Evolutionary conservation across 441 rosid genomes (phyloP).

Genomic region (Adansonia rubrostipa): DNA sequence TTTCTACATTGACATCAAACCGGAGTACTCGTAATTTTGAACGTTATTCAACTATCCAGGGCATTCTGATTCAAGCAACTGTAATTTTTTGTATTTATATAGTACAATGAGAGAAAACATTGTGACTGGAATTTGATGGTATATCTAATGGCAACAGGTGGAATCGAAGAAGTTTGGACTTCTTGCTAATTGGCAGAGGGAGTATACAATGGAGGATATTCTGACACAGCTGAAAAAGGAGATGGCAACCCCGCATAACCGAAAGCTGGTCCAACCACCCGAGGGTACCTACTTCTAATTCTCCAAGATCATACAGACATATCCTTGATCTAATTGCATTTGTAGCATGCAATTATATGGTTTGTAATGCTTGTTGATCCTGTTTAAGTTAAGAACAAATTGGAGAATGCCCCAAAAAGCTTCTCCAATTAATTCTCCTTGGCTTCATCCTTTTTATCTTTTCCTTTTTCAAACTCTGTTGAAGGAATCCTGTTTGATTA

Average conservation of each 20-base stretch:
- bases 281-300: constrained; percentile 97
- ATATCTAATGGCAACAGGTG: constrained; percentile 54
- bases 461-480: constrained; percentile 35
- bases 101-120: not conserved
- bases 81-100: not conserved
- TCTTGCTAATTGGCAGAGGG: constrained; percentile 95
- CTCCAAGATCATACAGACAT: constrained; percentile 32
- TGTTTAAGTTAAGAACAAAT: constrained; percentile 47
- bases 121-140: constrained; percentile 21
- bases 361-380: constrained; percentile 53
- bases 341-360: constrained; percentile 48
- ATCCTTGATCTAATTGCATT: constrained; percentile 38
- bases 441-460: constrained; percentile 39
- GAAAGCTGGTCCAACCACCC: constrained; percentile 97
- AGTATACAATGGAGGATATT: constrained; percentile 94
- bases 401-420: constrained; percentile 45
- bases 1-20: no score
- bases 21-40: not conserved
- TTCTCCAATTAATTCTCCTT: constrained; percentile 38
- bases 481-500: constrained; percentile 45
- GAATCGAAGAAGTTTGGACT: constrained; percentile 88
- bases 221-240: constrained; percentile 95
- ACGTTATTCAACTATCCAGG: not conserved
- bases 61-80: not conserved
- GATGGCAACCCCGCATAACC: constrained; percentile 93